Conservation (phyloP, 2,329 filamentous ascomycete genomes). For the Paraphoma chrysanthemicola region DNA sequence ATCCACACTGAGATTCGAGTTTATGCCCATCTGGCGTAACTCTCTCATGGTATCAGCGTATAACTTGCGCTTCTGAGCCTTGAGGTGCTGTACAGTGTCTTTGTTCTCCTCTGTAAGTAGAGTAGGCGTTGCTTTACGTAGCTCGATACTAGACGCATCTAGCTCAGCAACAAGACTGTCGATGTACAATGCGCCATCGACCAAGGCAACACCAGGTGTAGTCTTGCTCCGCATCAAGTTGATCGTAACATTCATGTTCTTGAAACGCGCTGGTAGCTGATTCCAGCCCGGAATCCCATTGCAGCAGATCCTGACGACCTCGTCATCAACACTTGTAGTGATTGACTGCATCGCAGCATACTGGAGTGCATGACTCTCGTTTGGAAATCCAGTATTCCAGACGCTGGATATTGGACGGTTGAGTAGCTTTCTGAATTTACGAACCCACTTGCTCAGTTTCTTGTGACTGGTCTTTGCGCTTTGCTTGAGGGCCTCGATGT, state of each 20-base stretch:
- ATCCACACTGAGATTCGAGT: conserved; percentile 78
- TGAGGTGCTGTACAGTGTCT: conserved; percentile 82
- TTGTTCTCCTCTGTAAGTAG: conserved; percentile 89
- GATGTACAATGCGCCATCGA: conserved; percentile 67
- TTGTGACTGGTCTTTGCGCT: conserved; percentile 89
- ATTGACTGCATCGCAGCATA: conserved; percentile 18
- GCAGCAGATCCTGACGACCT: conserved; percentile 28
- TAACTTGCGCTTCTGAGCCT: conserved; percentile 85
- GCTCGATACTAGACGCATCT: conserved; percentile 70
- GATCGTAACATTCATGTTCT: conserved; percentile 72
- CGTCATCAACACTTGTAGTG: conserved; percentile 16
- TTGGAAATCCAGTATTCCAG: conserved; percentile 41
- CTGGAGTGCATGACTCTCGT: conserved; percentile 22
- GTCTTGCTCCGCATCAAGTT: conserved; percentile 75
- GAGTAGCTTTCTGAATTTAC: conserved; percentile 84
- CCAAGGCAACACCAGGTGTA: conserved; percentile 57
- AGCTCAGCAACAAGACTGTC: conserved; percentile 74
- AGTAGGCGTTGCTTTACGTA: conserved; percentile 83
- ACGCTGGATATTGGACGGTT: conserved; percentile 76
- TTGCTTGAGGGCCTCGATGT: conserved; percentile 86
- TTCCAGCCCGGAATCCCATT: conserved; percentile 38
- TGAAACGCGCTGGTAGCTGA: conserved; percentile 68
- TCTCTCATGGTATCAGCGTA: conserved; percentile 87
- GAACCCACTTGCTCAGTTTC: conserved; percentile 88
- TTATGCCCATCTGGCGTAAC: conserved; percentile 87